Percentiles rank a stretch among this genome's conserved stretches.
Evolutionary conservation across 805 yeast genomes (phyloP).

Genomic region (Zygosaccharomyces gambellarensis): DNA sequence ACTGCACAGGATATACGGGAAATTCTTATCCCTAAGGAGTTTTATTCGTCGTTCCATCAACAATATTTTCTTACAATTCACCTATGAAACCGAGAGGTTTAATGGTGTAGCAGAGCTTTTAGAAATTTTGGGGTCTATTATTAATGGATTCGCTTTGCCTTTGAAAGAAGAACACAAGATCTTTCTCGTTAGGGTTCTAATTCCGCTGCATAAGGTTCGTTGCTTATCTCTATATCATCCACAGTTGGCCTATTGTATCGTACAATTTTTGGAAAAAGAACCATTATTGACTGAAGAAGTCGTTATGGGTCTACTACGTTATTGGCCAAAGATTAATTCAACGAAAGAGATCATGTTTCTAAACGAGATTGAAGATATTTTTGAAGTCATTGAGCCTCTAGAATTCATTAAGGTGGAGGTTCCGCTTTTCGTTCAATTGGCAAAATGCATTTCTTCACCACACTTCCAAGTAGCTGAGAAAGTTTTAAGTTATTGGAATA

Average conservation of each 20-base stretch:
- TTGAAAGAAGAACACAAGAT: slow-evolving; percentile 95
- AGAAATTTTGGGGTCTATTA: slow-evolving; percentile 92
- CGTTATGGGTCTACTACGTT: slow-evolving; percentile 85
- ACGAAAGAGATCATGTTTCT: slow-evolving; percentile 95
- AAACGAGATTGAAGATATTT: slow-evolving; percentile 93
- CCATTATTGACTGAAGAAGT: slow-evolving; percentile 91
- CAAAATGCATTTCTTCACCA: slow-evolving; percentile 88
- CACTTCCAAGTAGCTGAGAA: slow-evolving; percentile 98
- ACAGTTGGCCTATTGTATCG: slow-evolving; percentile 93
- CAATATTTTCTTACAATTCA: slow-evolving; percentile 87
- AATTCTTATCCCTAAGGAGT: slow-evolving; percentile 81
- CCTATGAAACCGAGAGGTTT: slow-evolving; percentile 91
- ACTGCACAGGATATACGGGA: slow-evolving; percentile 92
- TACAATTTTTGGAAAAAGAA: slow-evolving; percentile 94
- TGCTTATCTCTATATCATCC: slow-evolving; percentile 89
- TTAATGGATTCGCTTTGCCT: slow-evolving; percentile 96
- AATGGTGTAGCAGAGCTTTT: slow-evolving; percentile 93
- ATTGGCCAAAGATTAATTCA: slow-evolving; percentile 94
- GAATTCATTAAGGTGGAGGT: slow-evolving; percentile 90
- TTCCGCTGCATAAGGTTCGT: slow-evolving; percentile 90
- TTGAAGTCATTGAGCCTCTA: slow-evolving; percentile 90
- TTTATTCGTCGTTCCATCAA: slow-evolving; percentile 87
- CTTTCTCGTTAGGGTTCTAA: slow-evolving; percentile 75
- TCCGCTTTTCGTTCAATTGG: slow-evolving; percentile 88
- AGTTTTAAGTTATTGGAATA: slow-evolving; percentile 89